phyloP scores from a whole-genome alignment of 2,329 filamentous ascomycete species.

The Fusarium praegraminearum region DNA sequence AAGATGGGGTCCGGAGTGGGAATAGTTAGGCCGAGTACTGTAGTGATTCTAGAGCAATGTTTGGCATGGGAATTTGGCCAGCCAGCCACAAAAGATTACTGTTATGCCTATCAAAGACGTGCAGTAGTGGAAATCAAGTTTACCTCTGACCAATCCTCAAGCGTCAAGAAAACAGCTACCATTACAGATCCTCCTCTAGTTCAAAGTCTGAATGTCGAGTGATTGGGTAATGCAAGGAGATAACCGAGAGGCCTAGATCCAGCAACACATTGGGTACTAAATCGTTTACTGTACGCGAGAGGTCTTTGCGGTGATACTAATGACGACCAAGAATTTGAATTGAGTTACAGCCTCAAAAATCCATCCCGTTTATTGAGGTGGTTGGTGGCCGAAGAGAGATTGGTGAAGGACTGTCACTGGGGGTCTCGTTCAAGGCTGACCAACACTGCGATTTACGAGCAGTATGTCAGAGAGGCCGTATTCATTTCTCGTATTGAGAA shows the following conservation, averaged over 20 bases:
- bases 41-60: not conserved
- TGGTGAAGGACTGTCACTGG: not conserved
- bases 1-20: constrained; percentile 34
- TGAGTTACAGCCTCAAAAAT: constrained; percentile 1
- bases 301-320: not conserved
- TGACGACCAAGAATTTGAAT: not conserved
- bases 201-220: constrained; percentile 11
- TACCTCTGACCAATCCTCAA: constrained; percentile 9
- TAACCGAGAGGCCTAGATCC: constrained; percentile 13
- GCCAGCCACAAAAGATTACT: constrained; percentile 32
- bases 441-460: not conserved
- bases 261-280: not conserved
- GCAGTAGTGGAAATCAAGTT: constrained; percentile 6
- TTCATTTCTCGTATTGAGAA: not conserved
- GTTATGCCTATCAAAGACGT: constrained; percentile 24
- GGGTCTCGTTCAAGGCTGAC: not conserved
- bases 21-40: constrained; percentile 16
- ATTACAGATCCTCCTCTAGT: not conserved
- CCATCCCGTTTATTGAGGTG: not conserved
- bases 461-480: not conserved
- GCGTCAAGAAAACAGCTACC: not conserved
- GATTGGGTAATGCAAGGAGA: constrained; percentile 7
- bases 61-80: constrained; percentile 24
- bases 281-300: not conserved
- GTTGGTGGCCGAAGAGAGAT: not conserved